Percentiles rank a stretch among this genome's conserved stretches.
These are phyloP conservation scores for Cladophialophora immunda DNA, from an alignment of 2,329 filamentous ascomycete species.

Conservation along the genomic window DNA sequence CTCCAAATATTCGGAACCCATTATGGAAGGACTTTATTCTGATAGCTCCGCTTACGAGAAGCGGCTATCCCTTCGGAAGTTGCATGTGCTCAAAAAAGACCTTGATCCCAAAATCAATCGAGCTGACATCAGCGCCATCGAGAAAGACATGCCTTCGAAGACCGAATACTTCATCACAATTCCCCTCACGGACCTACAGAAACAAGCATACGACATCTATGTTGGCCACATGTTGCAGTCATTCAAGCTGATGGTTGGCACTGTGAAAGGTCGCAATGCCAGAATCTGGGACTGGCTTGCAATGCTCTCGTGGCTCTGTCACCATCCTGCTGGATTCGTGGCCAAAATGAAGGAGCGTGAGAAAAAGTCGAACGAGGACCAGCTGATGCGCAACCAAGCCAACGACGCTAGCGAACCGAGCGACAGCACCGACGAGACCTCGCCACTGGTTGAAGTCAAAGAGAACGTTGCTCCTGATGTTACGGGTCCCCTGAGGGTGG, in stretches of 20 bases:
- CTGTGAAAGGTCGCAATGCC: slow-evolving; percentile 42
- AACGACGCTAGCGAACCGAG: background rate
- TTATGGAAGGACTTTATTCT: slow-evolving; percentile 72
- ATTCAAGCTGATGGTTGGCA: slow-evolving; percentile 45
- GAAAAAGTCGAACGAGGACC: slow-evolving; percentile 28
- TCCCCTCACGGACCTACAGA: slow-evolving; percentile 72
- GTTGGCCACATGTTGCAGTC: slow-evolving; percentile 52
- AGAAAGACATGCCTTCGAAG: slow-evolving; percentile 75
- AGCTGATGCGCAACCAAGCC: slow-evolving; percentile 31
- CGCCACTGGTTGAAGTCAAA: slow-evolving; percentile 19
- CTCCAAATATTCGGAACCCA: slow-evolving; percentile 74
- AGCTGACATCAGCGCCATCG: slow-evolving; percentile 73
- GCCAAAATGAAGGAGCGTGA: slow-evolving; percentile 56
- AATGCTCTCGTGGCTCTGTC: slow-evolving; percentile 63
- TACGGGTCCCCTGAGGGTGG: slow-evolving; percentile 25
- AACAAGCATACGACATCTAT: slow-evolving; percentile 67
- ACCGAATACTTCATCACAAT: slow-evolving; percentile 83
- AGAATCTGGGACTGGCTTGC: slow-evolving; percentile 65
- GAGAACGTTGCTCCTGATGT: slow-evolving; percentile 22
- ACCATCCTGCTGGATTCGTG: slow-evolving; percentile 65
- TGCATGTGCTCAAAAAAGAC: slow-evolving; percentile 74
- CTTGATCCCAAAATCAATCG: slow-evolving; percentile 82
- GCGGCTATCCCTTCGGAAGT: slow-evolving; percentile 69
- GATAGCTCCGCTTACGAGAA: slow-evolving; percentile 68
- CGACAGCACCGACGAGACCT: slow-evolving; percentile 26